Base-by-base conservation (phyloP, 768 basidiomycete species). In the Amanita jacksonii region DNA sequence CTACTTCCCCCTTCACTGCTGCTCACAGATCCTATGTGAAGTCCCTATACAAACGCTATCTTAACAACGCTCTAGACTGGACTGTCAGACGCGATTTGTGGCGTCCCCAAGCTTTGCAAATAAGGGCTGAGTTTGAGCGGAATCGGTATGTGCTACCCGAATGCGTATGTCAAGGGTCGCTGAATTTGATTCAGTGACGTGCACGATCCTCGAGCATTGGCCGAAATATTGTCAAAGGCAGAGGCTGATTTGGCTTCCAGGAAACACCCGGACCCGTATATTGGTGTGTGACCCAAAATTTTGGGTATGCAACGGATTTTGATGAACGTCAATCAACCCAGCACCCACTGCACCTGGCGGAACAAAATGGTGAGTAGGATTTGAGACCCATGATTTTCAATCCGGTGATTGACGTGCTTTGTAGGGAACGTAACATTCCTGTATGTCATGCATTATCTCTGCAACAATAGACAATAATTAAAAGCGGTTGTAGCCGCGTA, bases 31-130 rank as follows among this genome's bases (percentile, higher is more conserved):
- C 77, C 54, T 84, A 92, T 58, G 89, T 92, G 60, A 89, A 94
- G 67, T 88, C 86, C 7, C 76, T 98, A 4, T 97, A 96, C 72
- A 82, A 76, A 56, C 82, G 92, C 28, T 77, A 79, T 53, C 74
- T 98, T 49, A 84, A 75, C 54, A 93, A 96, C 54, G 72, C 86
- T 38, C 68, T 94, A 41, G 82, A 98, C 64, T 98, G 94, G 94
- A 80, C 77, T 36, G 70, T 96, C 51, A 73, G 84, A 45, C 70
- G 93, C 43, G 85, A 91, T 56, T 57, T 89, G 1, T 97, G 90
- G 90, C 76, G 93, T 49, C 73, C 70, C 45, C 76, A 83, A 62
- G 92, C 93, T 9, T 63, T 93, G 54, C 68, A 82, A 61, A 88
- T 98, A 51, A 69, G 94, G 50, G 92, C 92, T 49, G 77, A 89